phyloP scores from a whole-genome alignment of 805 yeast species.

The Yueomyces sp. region DNA sequence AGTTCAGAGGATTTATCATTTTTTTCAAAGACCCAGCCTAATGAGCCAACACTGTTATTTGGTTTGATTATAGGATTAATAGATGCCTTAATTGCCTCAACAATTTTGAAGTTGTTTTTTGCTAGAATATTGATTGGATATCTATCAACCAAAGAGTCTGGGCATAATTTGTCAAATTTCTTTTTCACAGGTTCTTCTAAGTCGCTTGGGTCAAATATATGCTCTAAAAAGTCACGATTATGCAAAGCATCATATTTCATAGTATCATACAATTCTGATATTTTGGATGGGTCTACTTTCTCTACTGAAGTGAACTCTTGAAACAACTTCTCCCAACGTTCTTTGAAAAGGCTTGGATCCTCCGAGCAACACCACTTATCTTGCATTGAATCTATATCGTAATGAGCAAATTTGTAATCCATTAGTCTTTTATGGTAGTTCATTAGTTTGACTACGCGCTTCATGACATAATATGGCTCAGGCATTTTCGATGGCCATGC shows the following conservation, averaged over 20 bases:
- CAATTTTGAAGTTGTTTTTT: conserved; percentile 61
- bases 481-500: conserved; percentile 99
- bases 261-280: conserved; percentile 91
- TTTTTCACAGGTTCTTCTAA: conserved; percentile 24
- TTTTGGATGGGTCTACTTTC: conserved; percentile 94
- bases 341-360: conserved; percentile 79
- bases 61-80: neutral
- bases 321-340: conserved; percentile 94
- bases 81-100: conserved; percentile 15
- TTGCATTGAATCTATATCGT: conserved; percentile 58
- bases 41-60: conserved; percentile 40
- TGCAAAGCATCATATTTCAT: conserved; percentile 98
- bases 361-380: conserved; percentile 93
- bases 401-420: conserved; percentile 62
- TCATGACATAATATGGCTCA: conserved; percentile 87
- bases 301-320: conserved; percentile 86
- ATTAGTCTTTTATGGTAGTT: conserved; percentile 74
- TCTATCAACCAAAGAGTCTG: conserved; percentile 43
- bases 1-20: conserved; percentile 21
- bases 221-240: conserved; percentile 76
- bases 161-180: conserved; percentile 12
- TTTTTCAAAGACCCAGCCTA: conserved; percentile 57
- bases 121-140: conserved; percentile 67
- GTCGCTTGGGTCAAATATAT: conserved; percentile 57
- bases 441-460: conserved; percentile 91